These are phyloP conservation scores for Heliamphora ciliata DNA, from an alignment of 179 eudicot genomes.

Conservation along the genomic window DNA sequence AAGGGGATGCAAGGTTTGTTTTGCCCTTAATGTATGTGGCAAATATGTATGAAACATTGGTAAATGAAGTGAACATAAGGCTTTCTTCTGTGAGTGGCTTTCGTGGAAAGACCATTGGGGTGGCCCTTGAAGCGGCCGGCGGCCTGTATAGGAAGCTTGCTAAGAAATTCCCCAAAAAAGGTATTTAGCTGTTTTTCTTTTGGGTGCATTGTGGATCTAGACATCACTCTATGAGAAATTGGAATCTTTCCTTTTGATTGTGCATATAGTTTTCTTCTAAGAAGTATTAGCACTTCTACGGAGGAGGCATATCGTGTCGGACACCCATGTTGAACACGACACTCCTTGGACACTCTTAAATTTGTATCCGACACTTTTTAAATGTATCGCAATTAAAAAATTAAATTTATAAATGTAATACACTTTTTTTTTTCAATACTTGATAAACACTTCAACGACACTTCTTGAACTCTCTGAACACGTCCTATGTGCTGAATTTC, in stretches of 20 bases:
- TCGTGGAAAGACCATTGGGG: constrained; percentile 86
- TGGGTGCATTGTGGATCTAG: neutral
- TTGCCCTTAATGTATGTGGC: constrained; percentile 98
- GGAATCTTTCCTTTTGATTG: neutral
- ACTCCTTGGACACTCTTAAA: too few relatives aligned
- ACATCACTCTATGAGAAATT: neutral
- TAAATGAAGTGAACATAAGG: constrained; percentile 62
- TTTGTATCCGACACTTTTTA: too few relatives aligned
- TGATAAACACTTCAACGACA: too few relatives aligned
- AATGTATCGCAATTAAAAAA: too few relatives aligned
- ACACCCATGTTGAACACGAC: too few relatives aligned
- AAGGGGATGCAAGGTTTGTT: constrained; percentile 75
- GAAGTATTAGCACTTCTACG: too few relatives aligned
- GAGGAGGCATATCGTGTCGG: too few relatives aligned
- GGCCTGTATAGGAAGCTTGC: constrained; percentile 90
- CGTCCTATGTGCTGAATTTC: too few relatives aligned
- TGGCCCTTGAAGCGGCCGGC: constrained; percentile 97
- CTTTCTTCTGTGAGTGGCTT: constrained; percentile 59
- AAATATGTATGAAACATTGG: constrained; percentile 82
- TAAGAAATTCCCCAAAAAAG: constrained; percentile 81
- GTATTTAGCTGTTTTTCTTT: constrained; percentile 24
- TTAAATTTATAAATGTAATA: too few relatives aligned
- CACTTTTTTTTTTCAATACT: too few relatives aligned
- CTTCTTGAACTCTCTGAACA: too few relatives aligned
- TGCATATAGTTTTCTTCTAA: neutral